Base-by-base conservation (phyloP, 352 stramenopile species). In the Phytophthora chlamydospora region DNA sequence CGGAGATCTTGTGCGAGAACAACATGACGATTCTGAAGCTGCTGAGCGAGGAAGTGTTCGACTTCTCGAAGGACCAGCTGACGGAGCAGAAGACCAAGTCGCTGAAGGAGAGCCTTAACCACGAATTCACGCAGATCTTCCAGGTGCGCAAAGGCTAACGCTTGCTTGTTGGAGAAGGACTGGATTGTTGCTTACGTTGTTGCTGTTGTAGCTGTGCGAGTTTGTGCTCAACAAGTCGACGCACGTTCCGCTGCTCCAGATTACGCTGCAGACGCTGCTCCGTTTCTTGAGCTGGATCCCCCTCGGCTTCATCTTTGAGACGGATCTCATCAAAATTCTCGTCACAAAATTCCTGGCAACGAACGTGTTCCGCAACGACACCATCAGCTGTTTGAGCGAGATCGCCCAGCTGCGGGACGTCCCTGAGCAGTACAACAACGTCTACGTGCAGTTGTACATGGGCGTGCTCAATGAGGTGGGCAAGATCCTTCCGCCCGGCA, bases 11-110 rank as follows among this genome's bases (percentile, higher is more conserved):
- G 34, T 99, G 98, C 69, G 97, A 99, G 75, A 99, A 99, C 86
- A 99, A 99, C 80, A 99, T 99, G 96, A 96, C 96, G 46, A 99
- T 99, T 56, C 79, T 99, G 24, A 99, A 99, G 78, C 82, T 99
- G 34, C 80, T 99, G 34, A 98, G 91, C 53, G 98, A 99, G 75
- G 98, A 99, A 66, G 88, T 98, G 31, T 99, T 99, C 79, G 97
- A 99, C 60, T 99, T 99, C 63, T 98, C 91, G 3, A 98, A 97
- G 68, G 97, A 99, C 62, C 93, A 98, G 77, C 98, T 99, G 71
- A 98, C 97, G 31, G 98, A 97, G 60, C 88, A 98, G 70, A 98
- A 99, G 73, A 98, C 98, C 14, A 98, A 99, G 71, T 90, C 84
- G 36, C 91, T 99, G 67, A 99, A 99, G 76, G 92, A 99, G 69